Base-by-base conservation (phyloP, 2,329 filamentous ascomycete species). In the Pezicula carpinea region DNA sequence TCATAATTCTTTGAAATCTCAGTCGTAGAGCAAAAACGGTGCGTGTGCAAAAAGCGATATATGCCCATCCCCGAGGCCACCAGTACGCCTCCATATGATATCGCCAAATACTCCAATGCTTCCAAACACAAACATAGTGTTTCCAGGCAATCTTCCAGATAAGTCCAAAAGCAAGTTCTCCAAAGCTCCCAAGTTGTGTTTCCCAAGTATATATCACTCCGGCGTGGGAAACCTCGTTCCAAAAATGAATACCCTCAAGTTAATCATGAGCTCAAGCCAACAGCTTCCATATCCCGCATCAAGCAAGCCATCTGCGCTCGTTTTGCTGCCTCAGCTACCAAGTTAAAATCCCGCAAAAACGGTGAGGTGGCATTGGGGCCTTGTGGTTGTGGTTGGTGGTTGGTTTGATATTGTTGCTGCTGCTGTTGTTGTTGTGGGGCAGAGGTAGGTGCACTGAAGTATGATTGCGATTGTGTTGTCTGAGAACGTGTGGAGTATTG, bases 251-350 rank as follows among this genome's bases (percentile, higher is more conserved):
- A 11, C 8, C 26, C 26, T 29, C 26, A 29, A 8, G 1, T 22
- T 2, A 13, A 22, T 44, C 41, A 38, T 17, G 34, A 45, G 52
- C 50, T 56, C 38, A 64, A 50, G 6, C 55, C 58, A 26, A 61
- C 50, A 14, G 53, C 80, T 60, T 89, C 89, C 62, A 97, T 77
- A 67, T 96, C 92, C 52, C 91, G 79, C 75, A 91, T 87, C 64
- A 96, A 73, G 60, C 90, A 83, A 35, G 89, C 89, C 75, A 96
- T 87, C 68, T 96, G 89, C 8, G 92, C 92, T 35, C 91, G 77
- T 69, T 95, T 96, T 36, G 90, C 92, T 2, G 92, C 92, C 72
- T 97, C 92, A 31, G 91, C 91, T 35, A 96, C 79, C 23, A 96
- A 79, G 49, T 80, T 92, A 61, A 92, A 88, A 66, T 95, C 85